Evolutionary conservation across 768 basidiomycete genomes (phyloP).

Genomic region (Mycena haematopus): DNA sequence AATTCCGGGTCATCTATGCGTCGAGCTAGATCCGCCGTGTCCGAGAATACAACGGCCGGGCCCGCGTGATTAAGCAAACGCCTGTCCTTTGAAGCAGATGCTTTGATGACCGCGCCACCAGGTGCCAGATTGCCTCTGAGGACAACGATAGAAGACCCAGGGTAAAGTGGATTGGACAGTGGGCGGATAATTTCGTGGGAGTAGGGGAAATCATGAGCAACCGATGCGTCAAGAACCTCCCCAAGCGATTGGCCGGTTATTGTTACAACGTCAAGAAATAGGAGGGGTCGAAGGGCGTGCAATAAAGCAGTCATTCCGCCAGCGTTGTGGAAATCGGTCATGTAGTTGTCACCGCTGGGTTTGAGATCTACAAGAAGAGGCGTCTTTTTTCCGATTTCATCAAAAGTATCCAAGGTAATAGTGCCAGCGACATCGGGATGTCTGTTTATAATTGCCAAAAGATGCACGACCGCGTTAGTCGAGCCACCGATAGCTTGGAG

Average conservation of each 20-base stretch:
- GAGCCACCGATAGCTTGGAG: conserved; percentile 67
- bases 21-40: conserved; percentile 52
- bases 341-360: conserved; percentile 65
- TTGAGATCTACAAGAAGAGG: conserved; percentile 38
- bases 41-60: conserved; percentile 20
- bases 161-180: conserved; percentile 65
- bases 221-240: conserved; percentile 66
- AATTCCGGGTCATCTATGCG: conserved; percentile 54
- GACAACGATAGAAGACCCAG: conserved; percentile 68
- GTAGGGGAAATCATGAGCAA: conserved; percentile 52
- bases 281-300: conserved; percentile 62
- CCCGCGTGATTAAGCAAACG: conserved; percentile 21
- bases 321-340: conserved; percentile 68
- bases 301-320: conserved; percentile 66
- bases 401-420: conserved; percentile 27
- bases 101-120: conserved; percentile 71
- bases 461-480: conserved; percentile 68
- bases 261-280: conserved; percentile 62
- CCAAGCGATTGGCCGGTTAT: conserved; percentile 74
- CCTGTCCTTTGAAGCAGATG: conserved; percentile 60
- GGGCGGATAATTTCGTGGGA: conserved; percentile 62
- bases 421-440: conserved; percentile 56
- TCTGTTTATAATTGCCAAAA: conserved; percentile 60
- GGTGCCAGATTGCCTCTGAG: conserved; percentile 70
- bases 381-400: conserved; percentile 29